Conservation (phyloP, 768 basidiomycete species). For the Neoboletus magnificus region DNA sequence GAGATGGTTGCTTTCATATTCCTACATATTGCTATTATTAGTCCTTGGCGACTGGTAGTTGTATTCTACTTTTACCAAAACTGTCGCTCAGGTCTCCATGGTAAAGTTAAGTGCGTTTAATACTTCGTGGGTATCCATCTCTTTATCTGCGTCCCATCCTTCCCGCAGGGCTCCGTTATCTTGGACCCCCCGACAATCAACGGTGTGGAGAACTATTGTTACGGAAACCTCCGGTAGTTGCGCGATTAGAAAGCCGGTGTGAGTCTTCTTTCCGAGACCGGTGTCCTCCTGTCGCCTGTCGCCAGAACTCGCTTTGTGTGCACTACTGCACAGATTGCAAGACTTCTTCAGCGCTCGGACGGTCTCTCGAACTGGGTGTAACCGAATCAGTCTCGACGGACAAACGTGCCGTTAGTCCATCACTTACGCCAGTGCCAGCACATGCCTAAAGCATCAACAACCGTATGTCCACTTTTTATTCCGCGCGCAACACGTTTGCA, state of each 20-base stretch:
- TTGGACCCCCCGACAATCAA: background rate
- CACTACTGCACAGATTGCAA: background rate
- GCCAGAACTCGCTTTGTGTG: background rate
- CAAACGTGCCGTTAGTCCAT: too few species aligned
- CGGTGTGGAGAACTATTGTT: background rate
- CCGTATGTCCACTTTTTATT: background rate
- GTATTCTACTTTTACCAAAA: background rate
- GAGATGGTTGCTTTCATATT: constrained; percentile 1
- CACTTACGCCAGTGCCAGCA: background rate
- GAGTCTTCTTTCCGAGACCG: background rate
- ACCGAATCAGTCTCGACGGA: background rate
- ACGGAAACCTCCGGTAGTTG: background rate
- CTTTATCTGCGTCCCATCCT: constrained; percentile 3
- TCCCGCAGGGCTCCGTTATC: background rate
- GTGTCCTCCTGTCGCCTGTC: background rate
- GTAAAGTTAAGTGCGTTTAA: background rate
- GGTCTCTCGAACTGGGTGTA: background rate
- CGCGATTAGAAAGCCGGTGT: background rate
- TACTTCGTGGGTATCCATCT: background rate
- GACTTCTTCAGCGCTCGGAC: background rate
- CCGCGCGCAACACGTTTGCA: background rate
- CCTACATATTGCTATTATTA: background rate
- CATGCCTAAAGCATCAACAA: too few species aligned
- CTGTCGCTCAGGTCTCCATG: background rate
- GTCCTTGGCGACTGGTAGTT: background rate